These are phyloP conservation scores for Geotrichum bryndzae DNA, from an alignment of 1,139 yeast species.

Conservation along the genomic window DNA sequence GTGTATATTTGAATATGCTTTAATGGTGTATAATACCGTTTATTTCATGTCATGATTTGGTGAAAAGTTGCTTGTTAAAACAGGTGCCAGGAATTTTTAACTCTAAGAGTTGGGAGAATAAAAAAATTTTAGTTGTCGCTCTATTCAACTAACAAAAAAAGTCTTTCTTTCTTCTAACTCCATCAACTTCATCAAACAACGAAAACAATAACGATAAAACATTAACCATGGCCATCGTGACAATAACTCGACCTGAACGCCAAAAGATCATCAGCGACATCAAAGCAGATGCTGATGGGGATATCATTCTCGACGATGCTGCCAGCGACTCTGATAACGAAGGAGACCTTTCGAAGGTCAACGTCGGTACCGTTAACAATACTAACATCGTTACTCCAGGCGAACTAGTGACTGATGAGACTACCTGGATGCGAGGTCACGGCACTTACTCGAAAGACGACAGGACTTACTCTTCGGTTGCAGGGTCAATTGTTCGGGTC, in stretches of 20 bases:
- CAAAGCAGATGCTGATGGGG: slow-evolving; percentile 17
- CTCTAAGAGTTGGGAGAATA: not conserved
- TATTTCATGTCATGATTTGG: not conserved
- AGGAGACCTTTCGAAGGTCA: slow-evolving; percentile 10
- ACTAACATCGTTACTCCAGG: slow-evolving; percentile 77
- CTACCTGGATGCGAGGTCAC: slow-evolving; percentile 96
- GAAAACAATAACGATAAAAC: not conserved
- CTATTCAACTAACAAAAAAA: not conserved
- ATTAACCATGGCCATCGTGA: slow-evolving; percentile 22
- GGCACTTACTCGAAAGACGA: slow-evolving; percentile 77
- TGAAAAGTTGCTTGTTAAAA: not conserved
- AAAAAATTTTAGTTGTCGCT: not conserved
- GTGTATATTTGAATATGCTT: too few relatives aligned
- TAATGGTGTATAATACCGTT: not conserved
- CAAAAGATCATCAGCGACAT: slow-evolving; percentile 4
- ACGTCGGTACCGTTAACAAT: slow-evolving; percentile 17
- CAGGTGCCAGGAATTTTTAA: not conserved
- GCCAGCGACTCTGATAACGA: slow-evolving; percentile 27
- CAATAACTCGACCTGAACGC: slow-evolving; percentile 21
- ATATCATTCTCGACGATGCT: slow-evolving; percentile 19
- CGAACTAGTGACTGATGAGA: slow-evolving; percentile 91
- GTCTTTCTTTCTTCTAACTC: not conserved
- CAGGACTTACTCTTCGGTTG: slow-evolving; percentile 81
- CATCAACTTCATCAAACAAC: not conserved
- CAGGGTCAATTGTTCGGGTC: slow-evolving; percentile 82